phyloP scores from a whole-genome alignment of 2,329 filamentous ascomycete species.

The Colletotrichum liaoningense region DNA sequence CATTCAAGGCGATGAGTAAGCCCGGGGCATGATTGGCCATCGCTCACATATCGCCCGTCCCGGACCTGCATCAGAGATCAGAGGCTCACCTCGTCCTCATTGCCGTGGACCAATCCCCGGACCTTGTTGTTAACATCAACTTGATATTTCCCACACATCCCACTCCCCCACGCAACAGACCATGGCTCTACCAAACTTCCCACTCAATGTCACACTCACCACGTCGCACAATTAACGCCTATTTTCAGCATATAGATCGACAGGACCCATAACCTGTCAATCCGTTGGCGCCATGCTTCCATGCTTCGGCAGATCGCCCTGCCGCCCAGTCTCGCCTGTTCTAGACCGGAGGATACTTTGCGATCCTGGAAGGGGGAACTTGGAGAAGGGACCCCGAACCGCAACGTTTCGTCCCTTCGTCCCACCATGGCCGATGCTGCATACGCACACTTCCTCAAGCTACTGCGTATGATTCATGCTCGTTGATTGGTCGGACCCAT shows the following conservation, averaged over 20 bases:
- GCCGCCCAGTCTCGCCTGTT: constrained; percentile 25
- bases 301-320: not conserved
- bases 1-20: constrained; percentile 20
- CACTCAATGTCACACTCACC: constrained; percentile 9
- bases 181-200: not conserved
- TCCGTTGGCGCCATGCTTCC: constrained; percentile 3
- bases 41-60: not conserved
- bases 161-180: not conserved
- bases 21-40: not conserved
- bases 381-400: not conserved
- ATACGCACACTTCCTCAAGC: not conserved
- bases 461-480: not conserved
- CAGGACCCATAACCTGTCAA: not conserved
- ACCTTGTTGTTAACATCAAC: constrained; percentile 22
- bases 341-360: constrained; percentile 24
- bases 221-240: constrained; percentile 14
- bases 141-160: not conserved
- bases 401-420: constrained; percentile 21
- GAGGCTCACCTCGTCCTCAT: too few species aligned
- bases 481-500: not conserved
- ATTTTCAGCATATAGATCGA: constrained; percentile 1
- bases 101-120: constrained; percentile 14
- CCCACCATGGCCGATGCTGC: constrained; percentile 1
- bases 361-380: not conserved
- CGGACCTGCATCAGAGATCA: constrained; percentile 9